Evolutionary conservation across 176 grass and related monocot genomes (phyloP).

Genomic region (Alloteropsis semialata): DNA sequence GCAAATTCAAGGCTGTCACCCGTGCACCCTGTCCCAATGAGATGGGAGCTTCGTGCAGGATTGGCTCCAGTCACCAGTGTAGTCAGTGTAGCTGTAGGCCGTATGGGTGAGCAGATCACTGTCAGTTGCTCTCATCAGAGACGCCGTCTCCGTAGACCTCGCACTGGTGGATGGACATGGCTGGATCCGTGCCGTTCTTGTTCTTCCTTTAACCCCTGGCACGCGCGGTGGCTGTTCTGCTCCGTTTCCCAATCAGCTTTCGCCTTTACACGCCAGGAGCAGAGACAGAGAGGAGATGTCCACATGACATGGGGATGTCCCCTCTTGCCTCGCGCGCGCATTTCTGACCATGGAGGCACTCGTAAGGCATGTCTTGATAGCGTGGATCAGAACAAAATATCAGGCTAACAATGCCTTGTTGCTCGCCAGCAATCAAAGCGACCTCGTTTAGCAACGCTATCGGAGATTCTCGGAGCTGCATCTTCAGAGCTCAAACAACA

Average conservation of each 20-base stretch:
- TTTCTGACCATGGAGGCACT: background rate
- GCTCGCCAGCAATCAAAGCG: background rate
- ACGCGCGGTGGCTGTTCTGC: background rate
- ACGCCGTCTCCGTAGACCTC: background rate
- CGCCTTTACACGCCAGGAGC: background rate
- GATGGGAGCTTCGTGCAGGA: background rate
- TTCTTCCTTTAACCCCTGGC: background rate
- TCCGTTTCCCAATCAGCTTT: slow-evolving; percentile 27
- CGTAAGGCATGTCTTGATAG: background rate
- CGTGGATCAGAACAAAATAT: background rate
- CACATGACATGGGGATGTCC: background rate
- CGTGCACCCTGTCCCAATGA: background rate
- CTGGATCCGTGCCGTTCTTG: background rate
- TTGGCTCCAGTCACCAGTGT: background rate
- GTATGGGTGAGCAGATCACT: background rate
- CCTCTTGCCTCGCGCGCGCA: background rate
- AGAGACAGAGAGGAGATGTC: background rate
- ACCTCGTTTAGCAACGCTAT: background rate
- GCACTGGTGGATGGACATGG: slow-evolving; percentile 2
- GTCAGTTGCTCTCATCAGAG: background rate
- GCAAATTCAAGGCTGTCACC: background rate
- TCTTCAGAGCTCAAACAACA: background rate
- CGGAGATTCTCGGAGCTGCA: background rate
- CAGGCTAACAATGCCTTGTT: background rate
- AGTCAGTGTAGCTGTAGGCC: background rate